phyloP scores from a whole-genome alignment of 257 asterid species.

The Penstemon barbatus region DNA sequence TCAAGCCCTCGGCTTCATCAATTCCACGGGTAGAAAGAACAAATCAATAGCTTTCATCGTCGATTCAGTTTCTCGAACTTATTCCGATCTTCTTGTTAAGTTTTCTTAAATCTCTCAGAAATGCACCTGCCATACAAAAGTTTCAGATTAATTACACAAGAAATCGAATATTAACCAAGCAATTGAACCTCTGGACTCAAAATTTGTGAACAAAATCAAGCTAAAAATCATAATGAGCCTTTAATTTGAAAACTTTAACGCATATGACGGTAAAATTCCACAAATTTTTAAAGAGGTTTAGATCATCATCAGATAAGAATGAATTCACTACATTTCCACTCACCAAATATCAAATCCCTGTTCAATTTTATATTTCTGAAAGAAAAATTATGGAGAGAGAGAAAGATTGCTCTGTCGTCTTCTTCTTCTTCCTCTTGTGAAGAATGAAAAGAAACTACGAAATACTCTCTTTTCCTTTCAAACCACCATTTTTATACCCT shows the following conservation, averaged over 20 bases:
- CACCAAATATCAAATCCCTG: slow-evolving; percentile 31
- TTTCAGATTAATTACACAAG: slow-evolving; percentile 6
- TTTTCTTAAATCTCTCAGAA: slow-evolving; percentile 40
- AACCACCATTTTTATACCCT: slow-evolving; percentile 57
- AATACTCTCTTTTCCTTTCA: slow-evolving; percentile 46
- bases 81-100: slow-evolving; percentile 30
- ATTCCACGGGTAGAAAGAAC: slow-evolving; percentile 11
- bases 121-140: slow-evolving; percentile 33
- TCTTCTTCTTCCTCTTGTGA: slow-evolving; percentile 36
- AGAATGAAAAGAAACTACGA: slow-evolving; percentile 40
- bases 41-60: not conserved
- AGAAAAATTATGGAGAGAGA: slow-evolving; percentile 27
- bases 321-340: slow-evolving; percentile 49
- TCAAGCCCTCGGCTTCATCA: not conserved
- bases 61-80: slow-evolving; percentile 6
- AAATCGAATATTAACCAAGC: not conserved
- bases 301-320: slow-evolving; percentile 22
- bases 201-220: slow-evolving; percentile 22
- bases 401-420: slow-evolving; percentile 32
- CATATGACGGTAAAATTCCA: slow-evolving; percentile 8
- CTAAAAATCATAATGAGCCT: not conserved
- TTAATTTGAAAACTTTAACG: slow-evolving; percentile 6
- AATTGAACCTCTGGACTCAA: slow-evolving; percentile 30
- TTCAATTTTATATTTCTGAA: slow-evolving; percentile 23
- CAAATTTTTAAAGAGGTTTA: not conserved